Conservation (phyloP, 2,329 filamentous ascomycete genomes). For the Diaporthe amygdali region DNA sequence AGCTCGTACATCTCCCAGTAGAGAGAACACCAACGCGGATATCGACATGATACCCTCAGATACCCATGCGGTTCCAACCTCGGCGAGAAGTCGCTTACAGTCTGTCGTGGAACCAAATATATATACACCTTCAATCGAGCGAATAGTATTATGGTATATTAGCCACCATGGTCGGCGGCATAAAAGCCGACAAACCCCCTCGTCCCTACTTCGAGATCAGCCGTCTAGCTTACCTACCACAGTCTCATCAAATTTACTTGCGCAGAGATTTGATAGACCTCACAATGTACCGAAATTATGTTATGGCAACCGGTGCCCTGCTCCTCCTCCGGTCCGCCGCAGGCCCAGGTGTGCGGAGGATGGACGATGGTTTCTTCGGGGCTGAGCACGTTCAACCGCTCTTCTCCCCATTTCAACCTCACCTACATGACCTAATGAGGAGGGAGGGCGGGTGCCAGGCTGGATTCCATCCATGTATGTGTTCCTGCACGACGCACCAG, state of each 20-base stretch:
- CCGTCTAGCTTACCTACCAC: background rate
- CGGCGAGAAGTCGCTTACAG: background rate
- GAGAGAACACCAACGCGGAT: background rate
- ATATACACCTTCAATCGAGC: background rate
- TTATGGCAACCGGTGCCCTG: background rate
- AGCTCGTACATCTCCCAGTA: background rate
- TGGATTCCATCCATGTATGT: background rate
- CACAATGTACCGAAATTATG: background rate
- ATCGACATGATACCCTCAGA: background rate
- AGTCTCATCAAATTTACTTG: background rate
- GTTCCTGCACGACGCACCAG: background rate
- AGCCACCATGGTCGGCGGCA: background rate
- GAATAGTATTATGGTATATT: background rate
- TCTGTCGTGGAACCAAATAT: background rate
- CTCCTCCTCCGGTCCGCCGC: background rate
- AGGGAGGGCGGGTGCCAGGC: background rate
- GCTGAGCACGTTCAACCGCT: background rate
- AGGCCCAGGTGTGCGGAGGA: background rate
- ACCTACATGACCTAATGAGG: background rate
- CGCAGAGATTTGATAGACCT: background rate
- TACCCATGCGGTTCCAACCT: background rate
- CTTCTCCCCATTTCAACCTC: background rate
- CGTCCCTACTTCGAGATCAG: background rate
- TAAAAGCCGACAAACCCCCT: background rate
- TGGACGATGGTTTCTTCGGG: background rate